phyloP scores from a whole-genome alignment of 352 stramenopile genomes.

The Phytophthora idaei region DNA sequence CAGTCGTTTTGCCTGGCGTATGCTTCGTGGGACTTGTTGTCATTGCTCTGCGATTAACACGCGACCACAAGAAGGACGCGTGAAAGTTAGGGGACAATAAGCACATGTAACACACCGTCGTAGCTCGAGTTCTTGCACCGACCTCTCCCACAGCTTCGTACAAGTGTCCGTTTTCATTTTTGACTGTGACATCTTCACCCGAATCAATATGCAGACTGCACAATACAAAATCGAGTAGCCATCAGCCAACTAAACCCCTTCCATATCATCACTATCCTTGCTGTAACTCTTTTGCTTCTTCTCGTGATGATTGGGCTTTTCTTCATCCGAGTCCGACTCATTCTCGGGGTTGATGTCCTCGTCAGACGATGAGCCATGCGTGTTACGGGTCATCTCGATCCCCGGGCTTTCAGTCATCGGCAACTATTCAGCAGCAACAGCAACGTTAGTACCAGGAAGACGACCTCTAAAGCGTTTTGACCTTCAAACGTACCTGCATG shows the following conservation, averaged over 20 bases:
- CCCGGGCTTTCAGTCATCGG: constrained; percentile 73
- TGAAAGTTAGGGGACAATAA: constrained; percentile 29
- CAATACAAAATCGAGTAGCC: constrained; percentile 29
- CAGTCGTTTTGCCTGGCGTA: constrained; percentile 54
- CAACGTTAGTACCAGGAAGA: constrained; percentile 30
- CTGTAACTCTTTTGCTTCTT: constrained; percentile 49
- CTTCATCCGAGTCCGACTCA: constrained; percentile 67
- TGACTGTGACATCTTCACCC: not conserved
- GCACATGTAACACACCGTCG: constrained; percentile 9
- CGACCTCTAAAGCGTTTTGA: not conserved
- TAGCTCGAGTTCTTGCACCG: constrained; percentile 6
- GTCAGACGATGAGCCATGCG: constrained; percentile 51
- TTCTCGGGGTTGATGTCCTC: constrained; percentile 67
- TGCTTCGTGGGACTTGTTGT: constrained; percentile 60
- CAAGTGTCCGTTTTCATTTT: constrained; percentile 12
- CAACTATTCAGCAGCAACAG: constrained; percentile 43
- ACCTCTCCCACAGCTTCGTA: constrained; percentile 12
- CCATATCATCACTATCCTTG: constrained; percentile 53
- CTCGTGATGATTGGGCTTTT: constrained; percentile 50
- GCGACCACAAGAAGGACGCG: constrained; percentile 79
- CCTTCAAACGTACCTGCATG: constrained; percentile 59
- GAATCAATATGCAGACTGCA: constrained; percentile 14
- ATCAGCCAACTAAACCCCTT: constrained; percentile 41
- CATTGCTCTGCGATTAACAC: constrained; percentile 59
- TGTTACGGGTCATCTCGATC: constrained; percentile 67